Base-by-base conservation (phyloP, 108 stramenopile species). In the Ochromonas danica region DNA sequence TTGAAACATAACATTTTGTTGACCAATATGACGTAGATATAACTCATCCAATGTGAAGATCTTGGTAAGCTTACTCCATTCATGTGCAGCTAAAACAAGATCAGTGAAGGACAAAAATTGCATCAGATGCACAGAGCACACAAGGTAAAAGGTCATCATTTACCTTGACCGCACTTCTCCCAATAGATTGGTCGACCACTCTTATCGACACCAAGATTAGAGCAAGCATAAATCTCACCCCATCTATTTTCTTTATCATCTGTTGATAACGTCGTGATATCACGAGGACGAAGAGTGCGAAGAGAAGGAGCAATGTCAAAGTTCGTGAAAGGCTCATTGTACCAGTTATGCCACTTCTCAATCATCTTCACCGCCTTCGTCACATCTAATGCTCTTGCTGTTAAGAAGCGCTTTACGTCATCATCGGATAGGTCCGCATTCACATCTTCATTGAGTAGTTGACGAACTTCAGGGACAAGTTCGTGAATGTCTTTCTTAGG, bases 101-200 rank as follows among this genome's bases (percentile, higher is more conserved):
- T 10, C 6, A 75, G 72, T 35, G 31, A 75, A 31, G 28, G 14
- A 75, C 22, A 75, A 27, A 6, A 75, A 51, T 51, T 51, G 6
- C 6, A 51, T 51, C 6, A 51, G 22, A 57, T 27, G 28, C 14
- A 6, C 3, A 10, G 72, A 42, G 6, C 14, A 31, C 6, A 27
- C 17, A 31, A 14, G 3, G 17, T 10, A 10, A 10, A 14, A 36
- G 6, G 3, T 10, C 14, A 35, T 31, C 30, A 67, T 25, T 28
- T 67, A 67, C 63, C 25, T 67, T 67, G 36, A 14, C 72, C 72
- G 28, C n/a, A 35, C 38, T 75, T 45, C 51, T 75, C 72, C 72
- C 72, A 75, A 60, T 42, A 75, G 43, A 75, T 75, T 38, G 72
- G 72, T 27, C 10, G 28, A 14, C 72, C 72, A 27, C 38, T 33